Conservation (phyloP, 192 early-diverging fungal species). For the Funneliformis geosporum region DNA sequence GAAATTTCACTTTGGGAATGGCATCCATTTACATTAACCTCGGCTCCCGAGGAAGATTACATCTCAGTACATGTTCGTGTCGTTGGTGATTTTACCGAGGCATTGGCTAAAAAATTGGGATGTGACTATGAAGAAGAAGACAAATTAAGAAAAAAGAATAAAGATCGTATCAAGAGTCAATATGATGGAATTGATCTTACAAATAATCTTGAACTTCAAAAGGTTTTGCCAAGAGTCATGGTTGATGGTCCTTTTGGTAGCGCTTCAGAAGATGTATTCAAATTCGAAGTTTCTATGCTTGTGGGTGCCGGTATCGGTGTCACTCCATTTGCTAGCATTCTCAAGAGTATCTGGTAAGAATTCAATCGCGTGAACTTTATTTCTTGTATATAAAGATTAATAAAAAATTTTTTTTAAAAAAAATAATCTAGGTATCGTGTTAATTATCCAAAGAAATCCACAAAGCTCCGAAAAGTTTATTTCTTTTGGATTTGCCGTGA, state of each 20-base stretch:
- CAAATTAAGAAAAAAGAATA: constrained; percentile 40
- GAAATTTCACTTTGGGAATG: constrained; percentile 70
- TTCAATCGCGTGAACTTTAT: neutral
- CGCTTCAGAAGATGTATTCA: constrained; percentile 74
- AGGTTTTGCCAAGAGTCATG: constrained; percentile 54
- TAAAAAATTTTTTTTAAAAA: neutral
- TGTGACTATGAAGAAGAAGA: constrained; percentile 52
- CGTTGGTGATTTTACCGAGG: constrained; percentile 74
- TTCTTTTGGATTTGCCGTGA: constrained; percentile 83
- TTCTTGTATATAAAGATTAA: neutral
- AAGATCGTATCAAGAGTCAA: constrained; percentile 34
- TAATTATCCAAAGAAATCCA: constrained; percentile 55
- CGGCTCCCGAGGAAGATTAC: constrained; percentile 74
- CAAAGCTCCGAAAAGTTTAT: constrained; percentile 65
- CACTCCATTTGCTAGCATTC: constrained; percentile 73
- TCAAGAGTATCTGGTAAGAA: constrained; percentile 67
- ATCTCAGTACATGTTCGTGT: constrained; percentile 77
- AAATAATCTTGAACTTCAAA: constrained; percentile 32
- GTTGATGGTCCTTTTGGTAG: constrained; percentile 76
- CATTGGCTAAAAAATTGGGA: constrained; percentile 63
- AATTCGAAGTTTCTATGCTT: constrained; percentile 68
- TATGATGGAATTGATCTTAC: constrained; percentile 16
- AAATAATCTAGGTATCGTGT: constrained; percentile 48
- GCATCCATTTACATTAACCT: constrained; percentile 80
- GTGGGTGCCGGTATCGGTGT: constrained; percentile 84